Evolutionary conservation across 1,284 basidiomycete species (phyloP).

Genomic region (Ustilago lituana): DNA sequence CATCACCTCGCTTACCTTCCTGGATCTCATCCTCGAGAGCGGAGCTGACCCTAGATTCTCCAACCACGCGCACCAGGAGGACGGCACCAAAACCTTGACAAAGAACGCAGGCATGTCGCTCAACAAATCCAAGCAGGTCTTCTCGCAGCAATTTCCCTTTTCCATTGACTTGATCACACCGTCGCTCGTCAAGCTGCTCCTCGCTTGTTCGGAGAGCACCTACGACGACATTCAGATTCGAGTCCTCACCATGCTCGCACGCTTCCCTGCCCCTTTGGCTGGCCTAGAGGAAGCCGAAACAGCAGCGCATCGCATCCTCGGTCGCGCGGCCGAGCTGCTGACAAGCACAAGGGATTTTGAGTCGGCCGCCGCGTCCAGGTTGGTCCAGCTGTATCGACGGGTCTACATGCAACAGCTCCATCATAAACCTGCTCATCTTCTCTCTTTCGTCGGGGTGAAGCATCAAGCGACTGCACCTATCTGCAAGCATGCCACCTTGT

Average conservation of each 20-base stretch:
- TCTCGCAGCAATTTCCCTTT: constrained; percentile 44
- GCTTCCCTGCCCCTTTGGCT: constrained; percentile 48
- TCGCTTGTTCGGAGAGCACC: constrained; percentile 55
- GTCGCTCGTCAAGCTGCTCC: constrained; percentile 46
- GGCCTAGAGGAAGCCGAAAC: constrained; percentile 32
- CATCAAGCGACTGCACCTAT: background rate
- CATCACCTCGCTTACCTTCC: constrained; percentile 53
- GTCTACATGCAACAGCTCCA: constrained; percentile 50
- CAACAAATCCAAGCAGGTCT: constrained; percentile 54
- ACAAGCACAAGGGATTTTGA: constrained; percentile 55
- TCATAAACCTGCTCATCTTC: constrained; percentile 27
- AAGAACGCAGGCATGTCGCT: constrained; percentile 51
- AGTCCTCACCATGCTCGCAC: constrained; percentile 47
- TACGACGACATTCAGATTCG: constrained; percentile 57
- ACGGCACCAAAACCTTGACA: constrained; percentile 18
- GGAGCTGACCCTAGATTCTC: constrained; percentile 42
- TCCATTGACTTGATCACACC: constrained; percentile 29
- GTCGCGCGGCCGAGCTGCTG: constrained; percentile 43
- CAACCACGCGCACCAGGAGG: constrained; percentile 9
- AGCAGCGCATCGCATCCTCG: constrained; percentile 36
- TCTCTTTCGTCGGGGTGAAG: constrained; percentile 16
- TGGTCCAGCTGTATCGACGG: constrained; percentile 52
- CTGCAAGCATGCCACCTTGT: constrained; percentile 21
- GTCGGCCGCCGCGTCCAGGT: constrained; percentile 48
- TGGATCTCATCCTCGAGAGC: constrained; percentile 53